Percentiles rank a stretch among this genome's conserved stretches.
Evolutionary conservation across 345 rosid species (phyloP).

Genomic region (Citrus cavaleriei): DNA sequence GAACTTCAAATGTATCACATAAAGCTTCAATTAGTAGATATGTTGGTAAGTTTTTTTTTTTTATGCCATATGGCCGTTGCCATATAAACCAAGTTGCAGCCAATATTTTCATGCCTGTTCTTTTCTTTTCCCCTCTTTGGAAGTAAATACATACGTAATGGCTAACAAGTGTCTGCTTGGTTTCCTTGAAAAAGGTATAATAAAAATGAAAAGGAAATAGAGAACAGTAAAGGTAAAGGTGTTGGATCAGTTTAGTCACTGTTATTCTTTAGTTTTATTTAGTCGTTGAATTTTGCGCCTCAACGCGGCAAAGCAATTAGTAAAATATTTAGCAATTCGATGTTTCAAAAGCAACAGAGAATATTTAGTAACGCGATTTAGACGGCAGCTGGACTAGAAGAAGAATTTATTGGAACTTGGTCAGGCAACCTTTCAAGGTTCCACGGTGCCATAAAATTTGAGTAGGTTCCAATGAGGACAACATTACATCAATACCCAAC

Average conservation of each 20-base stretch:
- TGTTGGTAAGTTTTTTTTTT: not conserved
- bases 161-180: not conserved
- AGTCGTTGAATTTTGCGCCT: not conserved
- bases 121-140: too few species aligned
- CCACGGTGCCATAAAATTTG: not conserved
- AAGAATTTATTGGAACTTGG: not conserved
- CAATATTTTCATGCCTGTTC: not conserved
- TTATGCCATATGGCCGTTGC: not conserved
- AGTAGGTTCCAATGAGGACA: not conserved
- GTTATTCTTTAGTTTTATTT: not conserved
- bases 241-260: not conserved
- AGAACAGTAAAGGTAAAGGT: not conserved
- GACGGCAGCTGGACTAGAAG: not conserved
- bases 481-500: not conserved
- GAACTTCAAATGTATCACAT: slow-evolving; percentile 17
- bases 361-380: too few species aligned
- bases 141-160: too few species aligned
- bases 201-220: not conserved
- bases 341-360: too few species aligned
- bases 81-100: not conserved
- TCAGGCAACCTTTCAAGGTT: not conserved
- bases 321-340: too few species aligned
- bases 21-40: slow-evolving; percentile 11
- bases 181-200: not conserved
- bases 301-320: not conserved